Percentiles rank a stretch among this genome's conserved stretches.
Evolutionary conservation across 768 basidiomycete genomes (phyloP).

Genomic region (Suillus discolor): DNA sequence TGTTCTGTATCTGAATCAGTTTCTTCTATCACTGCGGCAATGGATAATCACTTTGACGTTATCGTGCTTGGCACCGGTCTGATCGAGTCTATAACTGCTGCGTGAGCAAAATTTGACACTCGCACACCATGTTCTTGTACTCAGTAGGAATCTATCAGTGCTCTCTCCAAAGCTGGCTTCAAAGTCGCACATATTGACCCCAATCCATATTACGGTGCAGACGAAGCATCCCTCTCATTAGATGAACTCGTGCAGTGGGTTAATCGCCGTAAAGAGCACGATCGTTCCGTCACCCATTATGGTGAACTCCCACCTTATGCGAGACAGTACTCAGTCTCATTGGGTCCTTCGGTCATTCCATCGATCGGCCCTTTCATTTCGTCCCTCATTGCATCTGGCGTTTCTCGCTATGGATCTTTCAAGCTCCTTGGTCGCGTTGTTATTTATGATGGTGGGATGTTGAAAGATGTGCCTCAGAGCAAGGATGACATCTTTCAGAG

Average conservation of each 20-base stretch:
- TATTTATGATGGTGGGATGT: conserved; percentile 51
- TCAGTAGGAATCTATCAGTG: conserved; percentile 45
- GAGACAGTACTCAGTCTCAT: conserved; percentile 82
- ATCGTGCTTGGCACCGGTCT: conserved; percentile 80
- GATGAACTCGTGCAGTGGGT: conserved; percentile 81
- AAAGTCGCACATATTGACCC: conserved; percentile 87
- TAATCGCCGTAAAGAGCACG: conserved; percentile 33
- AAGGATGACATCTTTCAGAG: conserved; percentile 95
- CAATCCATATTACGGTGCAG: conserved; percentile 83
- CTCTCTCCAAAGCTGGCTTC: conserved; percentile 86
- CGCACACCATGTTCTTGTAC: conserved; percentile 7
- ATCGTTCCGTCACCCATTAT: conserved; percentile 42
- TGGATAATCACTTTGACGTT: conserved; percentile 59
- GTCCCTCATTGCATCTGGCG: conserved; percentile 77
- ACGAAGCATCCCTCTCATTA: conserved; percentile 79
- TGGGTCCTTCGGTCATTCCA: conserved; percentile 82
- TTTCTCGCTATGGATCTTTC: conserved; percentile 90
- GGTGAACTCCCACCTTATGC: conserved; percentile 50
- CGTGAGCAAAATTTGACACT: conserved; percentile 57
- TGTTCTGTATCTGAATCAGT: neutral
- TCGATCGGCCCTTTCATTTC: conserved; percentile 79
- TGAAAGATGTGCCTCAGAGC: conserved; percentile 78
- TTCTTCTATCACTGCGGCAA: conserved; percentile 13
- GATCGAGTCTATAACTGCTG: conserved; percentile 83
- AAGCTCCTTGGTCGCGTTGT: conserved; percentile 74